Evolutionary conservation across 73 alveolate species (phyloP), one percentile per base, ranked within the genome.

Genomic region (Tetrahymena borealis): DNA sequence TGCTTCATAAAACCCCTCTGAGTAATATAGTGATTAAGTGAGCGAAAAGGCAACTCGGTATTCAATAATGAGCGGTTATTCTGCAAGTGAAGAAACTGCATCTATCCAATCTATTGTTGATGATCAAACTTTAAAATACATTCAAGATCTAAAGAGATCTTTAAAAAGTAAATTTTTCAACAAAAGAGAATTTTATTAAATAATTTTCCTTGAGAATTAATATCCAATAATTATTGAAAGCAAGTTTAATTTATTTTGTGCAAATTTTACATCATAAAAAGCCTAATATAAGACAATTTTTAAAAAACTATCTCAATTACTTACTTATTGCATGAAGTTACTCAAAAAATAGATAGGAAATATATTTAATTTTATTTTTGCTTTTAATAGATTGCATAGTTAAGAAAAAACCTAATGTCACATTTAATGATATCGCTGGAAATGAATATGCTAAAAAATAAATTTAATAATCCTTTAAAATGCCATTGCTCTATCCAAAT

Each of bases 341-440:
- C n/a, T n/a, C n/a, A n/a, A n/a, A n/a, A n/a, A n/a, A n/a, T n/a
- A n/a, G n/a, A n/a, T n/a, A n/a, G n/a, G n/a, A n/a, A n/a, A n/a
- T n/a, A n/a, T n/a, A n/a, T n/a, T n/a, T n/a, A n/a, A n/a, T n/a
- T n/a, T n/a, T n/a, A n/a, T n/a, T n/a, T n/a, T n/a, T n/a, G n/a
- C n/a, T n/a, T n/a, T n/a, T n/a, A n/a, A n/a, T 91, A 91, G 95
- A 91, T 90, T 91, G 97, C 39, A 92, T 94, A 4, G 40, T 94
- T 43, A 90, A 91, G 32, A 90, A 79, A 31, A 92, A 90, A 78
- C 93, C 95, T 1, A 41, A 90, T 20, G 91, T 94, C 41, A 37
- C 94, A 40, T 94, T 94, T 79, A 90, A 94, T 39, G 97, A 94
- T 43, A 94, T 94, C 36, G 97, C 97, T 18, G 97, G 97, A 24